These are phyloP conservation scores for Saccharum officinarum DNA, from an alignment of 176 grass and related monocot genomes.

Conservation along the genomic window DNA sequence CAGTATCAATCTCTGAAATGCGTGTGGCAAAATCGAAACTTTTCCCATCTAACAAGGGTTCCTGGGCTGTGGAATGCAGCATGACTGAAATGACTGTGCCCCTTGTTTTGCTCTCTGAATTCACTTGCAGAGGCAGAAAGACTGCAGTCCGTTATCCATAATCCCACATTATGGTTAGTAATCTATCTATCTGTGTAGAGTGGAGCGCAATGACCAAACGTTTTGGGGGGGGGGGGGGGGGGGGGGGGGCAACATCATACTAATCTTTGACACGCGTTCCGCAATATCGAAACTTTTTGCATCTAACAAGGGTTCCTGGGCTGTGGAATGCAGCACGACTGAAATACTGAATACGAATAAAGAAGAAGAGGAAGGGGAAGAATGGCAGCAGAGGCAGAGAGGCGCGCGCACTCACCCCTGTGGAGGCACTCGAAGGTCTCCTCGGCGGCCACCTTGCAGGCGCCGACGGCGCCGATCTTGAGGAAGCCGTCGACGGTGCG, in stretches of 20 bases:
- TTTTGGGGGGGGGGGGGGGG: no score
- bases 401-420: slow-evolving; percentile 26
- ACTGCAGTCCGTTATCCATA: no score
- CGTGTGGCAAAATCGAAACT: no score
- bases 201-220: no score
- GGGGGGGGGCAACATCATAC: background rate
- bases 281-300: background rate
- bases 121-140: background rate
- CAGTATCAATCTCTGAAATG: no score
- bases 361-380: background rate
- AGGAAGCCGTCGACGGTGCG: slow-evolving; percentile 93
- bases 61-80: no score
- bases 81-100: background rate
- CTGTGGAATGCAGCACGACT: background rate
- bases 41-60: no score
- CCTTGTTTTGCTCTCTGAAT: background rate
- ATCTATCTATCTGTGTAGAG: no score
- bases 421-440: slow-evolving; percentile 76
- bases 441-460: slow-evolving; percentile 76
- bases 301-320: background rate
- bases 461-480: slow-evolving; percentile 85
- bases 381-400: background rate
- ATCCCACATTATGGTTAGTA: no score
- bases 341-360: background rate
- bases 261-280: background rate